Evolutionary conservation across 2,329 filamentous ascomycete genomes (phyloP), one percentile per base, ranked within the genome.

Genomic region (Neofusicoccum laricinum): DNA sequence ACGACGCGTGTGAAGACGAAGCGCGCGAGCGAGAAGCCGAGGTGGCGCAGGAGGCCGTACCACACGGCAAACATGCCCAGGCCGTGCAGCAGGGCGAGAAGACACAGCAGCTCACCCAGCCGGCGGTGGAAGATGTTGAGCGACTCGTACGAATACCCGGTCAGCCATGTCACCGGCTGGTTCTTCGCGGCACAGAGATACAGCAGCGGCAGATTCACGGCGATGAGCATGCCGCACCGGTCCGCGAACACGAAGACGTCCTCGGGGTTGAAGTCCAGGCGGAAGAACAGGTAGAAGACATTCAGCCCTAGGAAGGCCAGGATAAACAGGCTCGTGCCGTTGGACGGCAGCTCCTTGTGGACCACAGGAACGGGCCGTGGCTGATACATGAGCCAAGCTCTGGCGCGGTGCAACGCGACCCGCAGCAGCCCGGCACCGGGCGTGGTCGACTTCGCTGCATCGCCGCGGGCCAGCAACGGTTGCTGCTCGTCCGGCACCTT

Each of bases 181-280:
- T 87, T 90, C 72, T 90, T 90, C 36, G 88, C 87, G 1, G 85
- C 83, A 3, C 90, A 78, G 4, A 90, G 77, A 71, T 90, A 90
- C 2, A 90, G 78, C 43, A 84, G 73, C 3, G 82, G 82, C 1
- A 85, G 73, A 64, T 84, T 85, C 11, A 79, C 77, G 15, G 78
- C 78, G 68, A 84, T 84, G 2, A 87, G 70, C 46, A 84, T 78
- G 4, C 85, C 85, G 41, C 83, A 80, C 34, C 86, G 79, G 69
- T 88, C 86, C 64, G 84, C 83, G 53, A 88, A 82, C 61, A 85
- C 79, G 71, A 88, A 86, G n/a, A 79, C 68, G 12, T 77, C 76
- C 17, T 85, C 71, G 0, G 82, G 80, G 36, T 84, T 79, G 19
- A 40, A 48, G n/a, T 59, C 55, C 30, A 59, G 10, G 64, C 74